Percentiles rank a stretch among this genome's conserved stretches.
Conservation (phyloP, 331 rosid genomes). For the Dryas integrifolia region DNA sequence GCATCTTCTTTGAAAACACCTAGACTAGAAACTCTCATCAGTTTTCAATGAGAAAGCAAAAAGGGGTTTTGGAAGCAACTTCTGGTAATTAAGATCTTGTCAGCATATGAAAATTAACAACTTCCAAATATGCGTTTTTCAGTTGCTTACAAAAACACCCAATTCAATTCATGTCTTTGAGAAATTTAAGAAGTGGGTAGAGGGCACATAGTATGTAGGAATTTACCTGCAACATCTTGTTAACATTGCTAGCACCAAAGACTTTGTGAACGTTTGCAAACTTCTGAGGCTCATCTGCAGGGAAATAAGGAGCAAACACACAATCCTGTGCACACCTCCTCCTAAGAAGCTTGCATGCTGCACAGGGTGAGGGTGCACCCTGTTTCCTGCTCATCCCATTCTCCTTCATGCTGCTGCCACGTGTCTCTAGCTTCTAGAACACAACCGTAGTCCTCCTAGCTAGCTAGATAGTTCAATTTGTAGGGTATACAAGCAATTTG, state of each 20-base stretch:
- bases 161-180: not conserved
- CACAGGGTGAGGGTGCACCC: conserved; percentile 77
- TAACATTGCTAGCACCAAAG: conserved; percentile 87
- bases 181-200: not conserved
- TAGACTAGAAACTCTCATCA: not conserved
- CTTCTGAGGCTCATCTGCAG: conserved; percentile 78
- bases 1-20: not conserved
- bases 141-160: not conserved
- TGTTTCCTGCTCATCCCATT: conserved; percentile 45
- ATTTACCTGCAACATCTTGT: conserved; percentile 85
- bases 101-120: not conserved
- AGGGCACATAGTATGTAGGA: not conserved
- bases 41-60: no score
- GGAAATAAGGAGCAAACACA: conserved; percentile 82
- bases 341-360: conserved; percentile 79
- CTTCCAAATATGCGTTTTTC: not conserved
- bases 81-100: not conserved
- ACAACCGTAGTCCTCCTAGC: not conserved
- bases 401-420: conserved; percentile 41
- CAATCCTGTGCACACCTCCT: conserved; percentile 76
- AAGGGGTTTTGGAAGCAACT: not conserved
- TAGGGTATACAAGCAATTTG: conserved; percentile 10
- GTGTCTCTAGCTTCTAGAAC: not conserved
- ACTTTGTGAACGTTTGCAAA: conserved; percentile 85
- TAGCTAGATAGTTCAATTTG: not conserved